Percentiles rank a stretch among this genome's conserved stretches.
Evolutionary conservation across 208 protist genomes (phyloP).

Genomic region (Acanthamoeba triangularis): DNA sequence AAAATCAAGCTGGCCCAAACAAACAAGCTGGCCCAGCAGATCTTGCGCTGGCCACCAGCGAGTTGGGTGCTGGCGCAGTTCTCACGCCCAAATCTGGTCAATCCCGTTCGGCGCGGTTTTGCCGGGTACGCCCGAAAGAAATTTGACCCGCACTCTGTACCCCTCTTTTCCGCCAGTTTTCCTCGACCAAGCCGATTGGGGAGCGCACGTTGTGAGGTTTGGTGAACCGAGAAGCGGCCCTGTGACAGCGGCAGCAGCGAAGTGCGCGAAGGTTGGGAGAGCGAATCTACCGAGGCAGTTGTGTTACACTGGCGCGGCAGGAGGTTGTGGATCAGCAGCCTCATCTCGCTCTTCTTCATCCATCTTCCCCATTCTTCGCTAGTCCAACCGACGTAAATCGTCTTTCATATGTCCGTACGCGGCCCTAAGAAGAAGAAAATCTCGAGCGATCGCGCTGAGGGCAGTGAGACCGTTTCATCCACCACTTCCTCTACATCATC

Average conservation of each 20-base stretch:
- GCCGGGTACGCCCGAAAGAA: neutral
- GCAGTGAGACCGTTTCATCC: neutral
- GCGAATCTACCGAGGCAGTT: neutral
- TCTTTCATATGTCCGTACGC: neutral
- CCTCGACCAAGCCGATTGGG: neutral
- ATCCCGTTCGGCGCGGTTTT: neutral
- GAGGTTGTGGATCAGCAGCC: neutral
- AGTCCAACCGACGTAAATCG: neutral
- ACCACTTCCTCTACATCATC: neutral
- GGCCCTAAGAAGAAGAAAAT: slow-evolving; percentile 41
- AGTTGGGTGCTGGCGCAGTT: neutral
- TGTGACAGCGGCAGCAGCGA: neutral
- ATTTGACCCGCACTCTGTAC: neutral
- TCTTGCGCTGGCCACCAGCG: neutral
- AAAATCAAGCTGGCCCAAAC: neutral
- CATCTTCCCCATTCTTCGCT: neutral
- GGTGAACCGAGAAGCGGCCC: too few species aligned
- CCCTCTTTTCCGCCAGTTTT: neutral
- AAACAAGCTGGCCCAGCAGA: too few species aligned
- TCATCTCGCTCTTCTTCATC: neutral
- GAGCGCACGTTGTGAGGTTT: neutral
- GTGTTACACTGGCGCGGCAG: neutral
- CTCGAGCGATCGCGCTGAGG: neutral
- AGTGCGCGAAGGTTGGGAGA: neutral
- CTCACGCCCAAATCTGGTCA: neutral